These are phyloP conservation scores for Dimargaris cristalligena DNA, from an alignment of 192 early-diverging fungal species.

Conservation along the genomic window DNA sequence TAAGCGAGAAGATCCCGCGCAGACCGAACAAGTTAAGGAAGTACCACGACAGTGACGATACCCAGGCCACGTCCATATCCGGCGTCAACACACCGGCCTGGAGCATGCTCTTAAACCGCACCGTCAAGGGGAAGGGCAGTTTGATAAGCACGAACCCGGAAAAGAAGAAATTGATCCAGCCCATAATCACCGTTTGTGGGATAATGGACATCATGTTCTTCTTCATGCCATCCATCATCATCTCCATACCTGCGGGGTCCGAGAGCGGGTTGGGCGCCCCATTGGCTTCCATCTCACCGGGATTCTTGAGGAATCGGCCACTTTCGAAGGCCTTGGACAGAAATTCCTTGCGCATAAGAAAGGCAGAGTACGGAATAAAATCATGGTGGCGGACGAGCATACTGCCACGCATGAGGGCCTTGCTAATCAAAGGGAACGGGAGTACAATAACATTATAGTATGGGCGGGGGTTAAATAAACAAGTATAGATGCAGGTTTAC, in stretches of 20 bases:
- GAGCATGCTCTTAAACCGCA: slow-evolving; percentile 96
- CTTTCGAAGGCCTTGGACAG: slow-evolving; percentile 62
- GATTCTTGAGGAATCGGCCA: slow-evolving; percentile 76
- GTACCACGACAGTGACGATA: slow-evolving; percentile 95
- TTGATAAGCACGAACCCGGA: slow-evolving; percentile 93
- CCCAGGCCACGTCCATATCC: slow-evolving; percentile 97
- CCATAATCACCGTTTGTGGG: slow-evolving; percentile 98
- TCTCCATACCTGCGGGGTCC: slow-evolving; percentile 84
- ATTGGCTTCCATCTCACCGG: slow-evolving; percentile 30
- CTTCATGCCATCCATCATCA: slow-evolving; percentile 97
- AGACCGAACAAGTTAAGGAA: slow-evolving; percentile 95
- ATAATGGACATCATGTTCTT: slow-evolving; percentile 94
- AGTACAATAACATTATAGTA: no score
- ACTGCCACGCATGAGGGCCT: slow-evolving; percentile 57
- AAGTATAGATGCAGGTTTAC: no score
- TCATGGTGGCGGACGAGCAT: slow-evolving; percentile 47
- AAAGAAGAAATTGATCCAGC: slow-evolving; percentile 98
- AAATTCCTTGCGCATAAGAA: slow-evolving; percentile 50
- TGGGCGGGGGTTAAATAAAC: no score
- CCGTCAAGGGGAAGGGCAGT: slow-evolving; percentile 87
- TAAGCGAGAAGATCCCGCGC: slow-evolving; percentile 74
- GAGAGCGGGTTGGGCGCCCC: slow-evolving; percentile 66
- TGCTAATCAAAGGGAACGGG: no score
- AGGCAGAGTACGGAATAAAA: slow-evolving; percentile 53
- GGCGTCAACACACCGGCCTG: slow-evolving; percentile 87